phyloP scores from a whole-genome alignment of 164 flowering plant genomes.

The Magnolia changhungtana region DNA sequence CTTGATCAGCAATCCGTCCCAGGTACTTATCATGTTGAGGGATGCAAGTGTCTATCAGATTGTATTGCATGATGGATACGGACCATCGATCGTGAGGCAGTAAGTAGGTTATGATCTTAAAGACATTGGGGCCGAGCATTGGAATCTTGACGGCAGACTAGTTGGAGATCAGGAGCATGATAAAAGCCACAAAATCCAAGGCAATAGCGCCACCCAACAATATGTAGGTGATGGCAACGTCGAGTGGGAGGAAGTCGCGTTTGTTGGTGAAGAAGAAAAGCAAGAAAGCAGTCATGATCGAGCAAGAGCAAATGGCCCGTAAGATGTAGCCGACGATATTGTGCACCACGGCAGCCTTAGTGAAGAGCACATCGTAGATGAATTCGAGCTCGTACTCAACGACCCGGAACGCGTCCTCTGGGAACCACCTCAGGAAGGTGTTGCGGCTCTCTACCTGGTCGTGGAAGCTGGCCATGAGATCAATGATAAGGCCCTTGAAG shows the following conservation, averaged over 20 bases:
- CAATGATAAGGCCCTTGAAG: constrained; percentile 43
- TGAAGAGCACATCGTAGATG: constrained; percentile 29
- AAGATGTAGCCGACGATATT: constrained; percentile 3
- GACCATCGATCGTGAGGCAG: constrained; percentile 5
- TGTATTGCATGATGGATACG: neutral
- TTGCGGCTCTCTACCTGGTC: constrained; percentile 20
- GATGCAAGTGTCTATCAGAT: neutral
- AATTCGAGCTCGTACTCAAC: constrained; percentile 33
- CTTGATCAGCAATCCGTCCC: neutral
- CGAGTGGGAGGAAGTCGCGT: constrained; percentile 2
- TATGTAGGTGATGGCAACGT: constrained; percentile 34
- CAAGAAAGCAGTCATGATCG: constrained; percentile 12
- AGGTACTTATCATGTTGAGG: neutral
- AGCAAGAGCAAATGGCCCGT: neutral
- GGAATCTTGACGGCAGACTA: constrained; percentile 23
- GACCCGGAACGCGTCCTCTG: constrained; percentile 20
- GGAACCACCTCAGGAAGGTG: neutral
- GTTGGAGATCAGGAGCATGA: constrained; percentile 36
- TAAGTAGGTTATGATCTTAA: neutral
- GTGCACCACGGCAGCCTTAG: constrained; percentile 24
- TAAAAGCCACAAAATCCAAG: constrained; percentile 30
- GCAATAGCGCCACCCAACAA: constrained; percentile 39
- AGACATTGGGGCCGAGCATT: too few species aligned
- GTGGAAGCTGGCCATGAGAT: constrained; percentile 28
- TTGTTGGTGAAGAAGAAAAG: constrained; percentile 21